These are phyloP conservation scores for Eucalyptus pumila DNA, from an alignment of 345 rosid genomes.

Conservation along the genomic window DNA sequence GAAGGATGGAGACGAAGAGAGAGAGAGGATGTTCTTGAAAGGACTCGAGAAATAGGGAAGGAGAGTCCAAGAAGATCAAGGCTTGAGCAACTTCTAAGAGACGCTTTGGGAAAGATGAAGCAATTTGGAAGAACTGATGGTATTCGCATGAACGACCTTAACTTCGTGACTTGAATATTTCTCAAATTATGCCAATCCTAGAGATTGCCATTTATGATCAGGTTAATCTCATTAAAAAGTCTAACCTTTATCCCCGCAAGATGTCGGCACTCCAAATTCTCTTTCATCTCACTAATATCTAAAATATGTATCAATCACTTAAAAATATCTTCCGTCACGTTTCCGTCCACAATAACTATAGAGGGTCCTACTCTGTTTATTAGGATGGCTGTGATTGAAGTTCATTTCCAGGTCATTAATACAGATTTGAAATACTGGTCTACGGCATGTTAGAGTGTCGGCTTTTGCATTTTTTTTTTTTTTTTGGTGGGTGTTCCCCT, in stretches of 20 bases:
- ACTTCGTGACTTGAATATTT: background rate
- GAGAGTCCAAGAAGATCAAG: too few relatives aligned
- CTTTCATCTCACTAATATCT: background rate
- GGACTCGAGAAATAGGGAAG: too few relatives aligned
- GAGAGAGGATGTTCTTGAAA: too few relatives aligned
- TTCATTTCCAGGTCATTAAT: background rate
- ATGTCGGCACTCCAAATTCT: background rate
- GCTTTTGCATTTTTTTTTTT: background rate
- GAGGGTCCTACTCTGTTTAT: background rate
- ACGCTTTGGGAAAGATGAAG: background rate
- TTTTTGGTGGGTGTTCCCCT: background rate
- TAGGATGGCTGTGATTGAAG: background rate
- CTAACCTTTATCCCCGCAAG: background rate
- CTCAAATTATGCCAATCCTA: background rate
- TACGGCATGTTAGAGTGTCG: background rate
- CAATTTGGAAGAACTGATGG: background rate
- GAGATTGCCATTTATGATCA: background rate
- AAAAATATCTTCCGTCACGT: background rate
- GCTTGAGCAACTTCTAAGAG: too few relatives aligned
- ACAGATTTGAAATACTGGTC: background rate
- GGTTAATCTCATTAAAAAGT: background rate
- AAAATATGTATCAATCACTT: background rate
- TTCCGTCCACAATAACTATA: background rate
- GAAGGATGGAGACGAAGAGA: too few relatives aligned
- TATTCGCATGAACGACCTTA: background rate